These are phyloP conservation scores for Grosmannia clavigera DNA, from an alignment of 2,329 filamentous ascomycete species.

Conservation along the genomic window DNA sequence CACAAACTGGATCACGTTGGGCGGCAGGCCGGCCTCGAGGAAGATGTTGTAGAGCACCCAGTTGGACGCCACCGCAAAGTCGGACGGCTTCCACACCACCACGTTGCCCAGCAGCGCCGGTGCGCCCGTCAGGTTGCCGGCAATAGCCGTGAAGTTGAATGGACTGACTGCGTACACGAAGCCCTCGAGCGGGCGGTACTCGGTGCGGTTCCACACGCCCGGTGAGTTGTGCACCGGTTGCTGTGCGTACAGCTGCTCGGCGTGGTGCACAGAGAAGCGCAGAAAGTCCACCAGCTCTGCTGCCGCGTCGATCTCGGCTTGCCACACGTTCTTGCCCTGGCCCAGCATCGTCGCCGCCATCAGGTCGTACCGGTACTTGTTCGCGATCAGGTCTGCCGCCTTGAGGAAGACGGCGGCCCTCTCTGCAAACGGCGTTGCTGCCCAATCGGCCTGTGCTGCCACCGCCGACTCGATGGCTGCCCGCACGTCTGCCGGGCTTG, in stretches of 20 bases:
- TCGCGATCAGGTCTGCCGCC: conserved; percentile 79
- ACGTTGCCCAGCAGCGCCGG: conserved; percentile 90
- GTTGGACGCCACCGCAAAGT: conserved; percentile 77
- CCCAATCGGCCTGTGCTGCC: conserved; percentile 78
- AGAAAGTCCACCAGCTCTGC: conserved; percentile 90
- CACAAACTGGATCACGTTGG: conserved; percentile 85
- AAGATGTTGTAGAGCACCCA: conserved; percentile 86
- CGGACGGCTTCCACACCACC: conserved; percentile 93
- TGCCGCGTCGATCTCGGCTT: conserved; percentile 95
- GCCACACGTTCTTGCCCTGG: conserved; percentile 97
- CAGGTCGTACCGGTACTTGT: conserved; percentile 91
- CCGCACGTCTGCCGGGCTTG: conserved; percentile 62
- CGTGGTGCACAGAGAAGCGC: conserved; percentile 88
- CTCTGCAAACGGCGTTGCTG: conserved; percentile 75
- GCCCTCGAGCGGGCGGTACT: conserved; percentile 81
- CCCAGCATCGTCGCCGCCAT: conserved; percentile 95
- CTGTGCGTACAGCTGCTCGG: conserved; percentile 77
- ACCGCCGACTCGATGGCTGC: conserved; percentile 75
- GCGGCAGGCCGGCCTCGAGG: conserved; percentile 78
- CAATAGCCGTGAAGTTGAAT: conserved; percentile 97
- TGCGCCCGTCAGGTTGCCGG: conserved; percentile 69
- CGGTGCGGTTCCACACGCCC: conserved; percentile 83
- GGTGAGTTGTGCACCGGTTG: conserved; percentile 76
- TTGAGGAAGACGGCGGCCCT: conserved; percentile 90
- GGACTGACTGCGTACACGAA: conserved; percentile 92